These are phyloP conservation scores for Blastocystis hominis DNA, from an alignment of 352 stramenopile genomes.

Conservation along the genomic window DNA sequence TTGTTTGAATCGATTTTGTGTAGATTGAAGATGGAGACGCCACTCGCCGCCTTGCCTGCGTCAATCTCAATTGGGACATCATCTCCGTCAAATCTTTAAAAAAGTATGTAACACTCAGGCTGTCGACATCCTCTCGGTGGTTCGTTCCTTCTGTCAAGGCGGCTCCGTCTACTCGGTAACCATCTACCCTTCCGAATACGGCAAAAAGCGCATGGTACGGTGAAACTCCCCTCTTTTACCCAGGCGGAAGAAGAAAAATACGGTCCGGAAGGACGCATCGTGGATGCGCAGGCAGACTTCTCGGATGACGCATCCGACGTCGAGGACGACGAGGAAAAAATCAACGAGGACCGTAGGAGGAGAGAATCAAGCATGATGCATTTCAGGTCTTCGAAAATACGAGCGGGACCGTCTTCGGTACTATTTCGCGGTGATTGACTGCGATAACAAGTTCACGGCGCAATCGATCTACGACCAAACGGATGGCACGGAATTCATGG, in stretches of 20 bases:
- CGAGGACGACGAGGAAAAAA: conserved; percentile 24
- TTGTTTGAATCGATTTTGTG: neutral
- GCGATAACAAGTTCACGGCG: conserved; percentile 44
- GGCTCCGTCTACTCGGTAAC: conserved; percentile 41
- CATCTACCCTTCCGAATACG: conserved; percentile 50
- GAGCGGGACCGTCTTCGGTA: conserved; percentile 30
- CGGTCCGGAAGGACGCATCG: conserved; percentile 42
- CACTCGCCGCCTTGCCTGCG: conserved; percentile 40
- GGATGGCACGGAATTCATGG: conserved; percentile 48
- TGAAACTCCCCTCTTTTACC: neutral
- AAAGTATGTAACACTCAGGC: neutral
- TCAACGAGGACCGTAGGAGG: conserved; percentile 14
- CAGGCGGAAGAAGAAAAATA: conserved; percentile 50
- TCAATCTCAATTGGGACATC: conserved; percentile 57
- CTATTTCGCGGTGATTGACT: conserved; percentile 55
- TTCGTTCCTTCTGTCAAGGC: conserved; percentile 35
- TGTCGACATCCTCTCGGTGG: conserved; percentile 13
- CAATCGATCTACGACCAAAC: conserved; percentile 28
- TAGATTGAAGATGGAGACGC: conserved; percentile 58
- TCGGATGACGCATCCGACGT: conserved; percentile 5
- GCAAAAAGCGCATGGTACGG: neutral
- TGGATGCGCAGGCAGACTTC: neutral
- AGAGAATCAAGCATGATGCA: neutral
- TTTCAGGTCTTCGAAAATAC: conserved; percentile 5
- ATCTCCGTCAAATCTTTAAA: neutral